These are phyloP conservation scores for Solanum chilense DNA, from an alignment of 257 asterid genomes.

Conservation along the genomic window DNA sequence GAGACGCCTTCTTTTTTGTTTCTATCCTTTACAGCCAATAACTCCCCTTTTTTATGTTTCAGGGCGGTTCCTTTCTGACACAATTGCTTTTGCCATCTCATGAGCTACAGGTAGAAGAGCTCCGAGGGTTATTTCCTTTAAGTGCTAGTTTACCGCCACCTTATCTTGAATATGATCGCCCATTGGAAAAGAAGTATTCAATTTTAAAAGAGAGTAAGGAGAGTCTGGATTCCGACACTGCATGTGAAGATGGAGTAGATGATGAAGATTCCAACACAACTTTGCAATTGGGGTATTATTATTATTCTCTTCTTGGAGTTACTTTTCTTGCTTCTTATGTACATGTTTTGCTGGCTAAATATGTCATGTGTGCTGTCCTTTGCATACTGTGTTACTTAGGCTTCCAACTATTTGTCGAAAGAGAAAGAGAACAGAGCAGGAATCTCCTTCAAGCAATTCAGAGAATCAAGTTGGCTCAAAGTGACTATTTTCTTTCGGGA, in stretches of 20 bases:
- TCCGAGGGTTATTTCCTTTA: slow-evolving; percentile 11
- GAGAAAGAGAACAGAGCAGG: slow-evolving; percentile 31
- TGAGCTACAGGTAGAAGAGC: slow-evolving; percentile 34
- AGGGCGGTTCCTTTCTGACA: background rate
- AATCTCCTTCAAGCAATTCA: slow-evolving; percentile 17
- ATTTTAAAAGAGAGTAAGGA: slow-evolving; percentile 16
- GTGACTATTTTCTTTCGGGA: background rate
- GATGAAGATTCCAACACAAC: slow-evolving; percentile 52
- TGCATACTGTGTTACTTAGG: slow-evolving; percentile 18
- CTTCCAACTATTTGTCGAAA: slow-evolving; percentile 29
- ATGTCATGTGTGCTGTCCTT: background rate
- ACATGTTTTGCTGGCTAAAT: background rate
- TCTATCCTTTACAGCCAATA: background rate
- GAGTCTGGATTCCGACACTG: slow-evolving; percentile 36
- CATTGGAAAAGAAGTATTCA: background rate
- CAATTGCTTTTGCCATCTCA: background rate
- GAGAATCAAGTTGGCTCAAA: slow-evolving; percentile 3
- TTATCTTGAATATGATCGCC: slow-evolving; percentile 20
- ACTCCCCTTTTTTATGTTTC: background rate
- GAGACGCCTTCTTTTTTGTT: background rate
- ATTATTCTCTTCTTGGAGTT: background rate
- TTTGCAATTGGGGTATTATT: slow-evolving; percentile 39
- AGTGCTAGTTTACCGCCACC: slow-evolving; percentile 7
- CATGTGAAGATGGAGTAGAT: slow-evolving; percentile 17
- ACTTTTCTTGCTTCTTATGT: background rate